Percentiles rank a stretch among this genome's conserved stretches.
Evolutionary conservation across 768 basidiomycete genomes (phyloP).

Genomic region (Sarcomyxa edulis): DNA sequence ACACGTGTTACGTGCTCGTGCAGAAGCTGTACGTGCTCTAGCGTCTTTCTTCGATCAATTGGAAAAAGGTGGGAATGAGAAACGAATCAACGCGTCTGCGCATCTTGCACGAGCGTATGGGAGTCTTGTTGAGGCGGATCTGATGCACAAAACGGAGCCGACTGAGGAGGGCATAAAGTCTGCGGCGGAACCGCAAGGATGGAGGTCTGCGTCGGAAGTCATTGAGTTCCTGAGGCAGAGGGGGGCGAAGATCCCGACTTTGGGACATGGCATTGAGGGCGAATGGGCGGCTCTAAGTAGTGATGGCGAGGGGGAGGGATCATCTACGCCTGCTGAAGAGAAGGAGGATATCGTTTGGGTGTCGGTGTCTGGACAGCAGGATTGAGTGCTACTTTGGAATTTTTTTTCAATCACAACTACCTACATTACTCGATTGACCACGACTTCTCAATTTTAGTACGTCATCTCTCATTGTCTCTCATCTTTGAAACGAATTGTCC

Average conservation of each 20-base stretch:
- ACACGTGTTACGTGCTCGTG: conserved; percentile 83
- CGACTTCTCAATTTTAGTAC: too few species aligned
- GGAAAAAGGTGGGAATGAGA: conserved; percentile 30
- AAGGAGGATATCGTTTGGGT: conserved; percentile 2
- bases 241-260: conserved; percentile 67
- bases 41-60: conserved; percentile 68
- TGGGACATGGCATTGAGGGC: conserved; percentile 42
- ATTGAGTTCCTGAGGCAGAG: conserved; percentile 59
- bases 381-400: too few species aligned
- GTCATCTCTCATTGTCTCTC: too few species aligned
- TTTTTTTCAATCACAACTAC: too few species aligned
- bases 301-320: conserved; percentile 52
- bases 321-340: conserved; percentile 25
- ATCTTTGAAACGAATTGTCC: too few species aligned
- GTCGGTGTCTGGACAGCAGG: not conserved
- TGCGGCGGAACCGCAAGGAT: conserved; percentile 33
- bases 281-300: conserved; percentile 73
- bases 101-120: conserved; percentile 48
- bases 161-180: conserved; percentile 13
- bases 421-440: too few species aligned
- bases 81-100: conserved; percentile 36
- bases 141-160: conserved; percentile 17
- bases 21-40: conserved; percentile 74
- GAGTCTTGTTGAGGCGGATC: conserved; percentile 36
- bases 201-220: conserved; percentile 68